Conservation (phyloP, 352 stramenopile genomes). For the Blastocystis sp. region DNA sequence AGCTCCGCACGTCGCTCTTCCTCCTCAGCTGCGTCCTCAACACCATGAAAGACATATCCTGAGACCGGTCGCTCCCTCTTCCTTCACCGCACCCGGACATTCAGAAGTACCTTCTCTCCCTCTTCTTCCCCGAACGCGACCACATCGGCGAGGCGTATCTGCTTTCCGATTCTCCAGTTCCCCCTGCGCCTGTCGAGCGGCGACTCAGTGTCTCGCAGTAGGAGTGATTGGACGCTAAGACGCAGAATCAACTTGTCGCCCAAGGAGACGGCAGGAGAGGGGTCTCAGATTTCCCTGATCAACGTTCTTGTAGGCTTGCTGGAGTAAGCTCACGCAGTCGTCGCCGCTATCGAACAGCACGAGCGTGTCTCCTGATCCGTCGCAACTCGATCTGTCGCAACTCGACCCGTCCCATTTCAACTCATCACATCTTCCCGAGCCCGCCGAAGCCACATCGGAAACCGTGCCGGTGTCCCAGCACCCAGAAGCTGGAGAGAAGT, state of each 20-base stretch:
- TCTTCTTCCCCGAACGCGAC: neutral
- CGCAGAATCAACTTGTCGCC: conserved; percentile 14
- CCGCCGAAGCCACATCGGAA: too few species aligned
- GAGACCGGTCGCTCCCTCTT: neutral
- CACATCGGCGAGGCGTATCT: neutral
- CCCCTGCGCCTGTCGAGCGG: neutral
- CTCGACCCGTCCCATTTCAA: too few species aligned
- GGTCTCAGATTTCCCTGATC: neutral
- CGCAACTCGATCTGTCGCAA: too few species aligned
- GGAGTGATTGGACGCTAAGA: neutral
- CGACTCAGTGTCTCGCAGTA: neutral
- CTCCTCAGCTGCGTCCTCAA: neutral
- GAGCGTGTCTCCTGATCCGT: too few species aligned
- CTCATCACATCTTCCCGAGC: too few species aligned
- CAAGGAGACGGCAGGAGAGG: neutral
- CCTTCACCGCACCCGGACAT: neutral
- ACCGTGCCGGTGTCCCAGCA: too few species aligned
- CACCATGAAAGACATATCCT: conserved; percentile 31
- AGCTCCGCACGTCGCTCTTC: neutral
- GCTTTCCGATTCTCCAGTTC: neutral
- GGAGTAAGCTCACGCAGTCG: neutral
- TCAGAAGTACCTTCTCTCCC: neutral
- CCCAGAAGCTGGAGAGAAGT: too few species aligned
- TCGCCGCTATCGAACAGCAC: neutral
- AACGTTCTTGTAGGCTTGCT: neutral